Percentiles rank a stretch among this genome's conserved stretches.
phyloP scores from a whole-genome alignment of 176 grass and related monocot species.

The Oryza glumipatula region DNA sequence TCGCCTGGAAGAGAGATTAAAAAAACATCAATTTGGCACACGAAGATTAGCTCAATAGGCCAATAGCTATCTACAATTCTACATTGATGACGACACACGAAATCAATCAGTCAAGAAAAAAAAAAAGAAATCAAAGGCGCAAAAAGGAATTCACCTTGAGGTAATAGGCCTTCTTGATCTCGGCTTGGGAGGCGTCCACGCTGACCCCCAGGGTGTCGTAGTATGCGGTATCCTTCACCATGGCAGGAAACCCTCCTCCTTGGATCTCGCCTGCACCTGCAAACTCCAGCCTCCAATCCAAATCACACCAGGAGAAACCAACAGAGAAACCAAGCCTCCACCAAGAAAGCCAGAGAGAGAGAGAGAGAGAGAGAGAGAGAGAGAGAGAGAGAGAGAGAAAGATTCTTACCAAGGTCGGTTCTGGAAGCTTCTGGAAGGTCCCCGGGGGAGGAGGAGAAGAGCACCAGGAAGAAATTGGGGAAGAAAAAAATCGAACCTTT shows the following conservation, averaged over 20 bases:
- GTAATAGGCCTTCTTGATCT: conserved; percentile 99
- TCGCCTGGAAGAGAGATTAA: conserved; percentile 61
- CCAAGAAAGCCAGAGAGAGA: neutral
- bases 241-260: conserved; percentile 33
- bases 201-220: conserved; percentile 79
- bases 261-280: conserved; percentile 33
- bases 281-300: neutral
- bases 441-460: neutral
- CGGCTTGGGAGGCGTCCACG: conserved; percentile 78
- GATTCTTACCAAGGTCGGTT: neutral
- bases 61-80: neutral
- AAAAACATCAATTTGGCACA: neutral
- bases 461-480: neutral
- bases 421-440: conserved; percentile 28
- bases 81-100: neutral
- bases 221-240: conserved; percentile 93
- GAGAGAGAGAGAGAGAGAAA: neutral
- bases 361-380: neutral
- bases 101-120: neutral
- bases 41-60: neutral
- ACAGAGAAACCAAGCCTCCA: neutral
- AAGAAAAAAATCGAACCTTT: neutral
- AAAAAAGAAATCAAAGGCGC: too few relatives aligned
- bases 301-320: neutral
- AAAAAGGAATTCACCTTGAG: conserved; percentile 62